phyloP scores from a whole-genome alignment of 176 grass and related monocot species.

The Microstegium vimineum region DNA sequence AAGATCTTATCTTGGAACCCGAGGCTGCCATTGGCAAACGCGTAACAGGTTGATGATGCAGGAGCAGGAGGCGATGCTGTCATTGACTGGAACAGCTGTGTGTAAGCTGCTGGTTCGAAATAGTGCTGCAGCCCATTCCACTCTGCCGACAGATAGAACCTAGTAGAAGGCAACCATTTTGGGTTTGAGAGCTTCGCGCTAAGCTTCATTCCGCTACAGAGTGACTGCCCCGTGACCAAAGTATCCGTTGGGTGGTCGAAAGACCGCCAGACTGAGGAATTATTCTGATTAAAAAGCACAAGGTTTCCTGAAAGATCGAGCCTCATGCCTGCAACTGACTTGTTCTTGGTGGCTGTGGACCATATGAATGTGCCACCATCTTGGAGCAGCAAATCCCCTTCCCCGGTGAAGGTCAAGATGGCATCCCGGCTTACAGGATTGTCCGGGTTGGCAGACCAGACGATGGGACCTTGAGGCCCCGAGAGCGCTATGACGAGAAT shows the following conservation, averaged over 20 bases:
- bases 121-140: not conserved
- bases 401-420: not conserved
- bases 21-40: constrained; percentile 29
- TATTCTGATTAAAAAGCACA: not conserved
- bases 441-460: not conserved
- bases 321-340: not conserved
- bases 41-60: not conserved
- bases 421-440: not conserved
- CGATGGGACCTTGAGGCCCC: not conserved
- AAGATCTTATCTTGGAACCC: not conserved
- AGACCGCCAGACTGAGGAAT: not conserved
- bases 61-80: too few species aligned
- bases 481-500: not conserved
- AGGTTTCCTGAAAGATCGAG: not conserved
- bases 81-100: not conserved
- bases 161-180: not conserved
- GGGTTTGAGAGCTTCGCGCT: not conserved
- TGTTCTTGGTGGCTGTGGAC: not conserved
- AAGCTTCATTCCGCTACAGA: not conserved
- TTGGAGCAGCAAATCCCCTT: not conserved
- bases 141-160: not conserved
- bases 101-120: not conserved
- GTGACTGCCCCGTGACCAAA: not conserved
- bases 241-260: not conserved
- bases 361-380: not conserved